Conservation (phyloP, 2,329 filamentous ascomycete species). For the Aspergillus vadensis region DNA sequence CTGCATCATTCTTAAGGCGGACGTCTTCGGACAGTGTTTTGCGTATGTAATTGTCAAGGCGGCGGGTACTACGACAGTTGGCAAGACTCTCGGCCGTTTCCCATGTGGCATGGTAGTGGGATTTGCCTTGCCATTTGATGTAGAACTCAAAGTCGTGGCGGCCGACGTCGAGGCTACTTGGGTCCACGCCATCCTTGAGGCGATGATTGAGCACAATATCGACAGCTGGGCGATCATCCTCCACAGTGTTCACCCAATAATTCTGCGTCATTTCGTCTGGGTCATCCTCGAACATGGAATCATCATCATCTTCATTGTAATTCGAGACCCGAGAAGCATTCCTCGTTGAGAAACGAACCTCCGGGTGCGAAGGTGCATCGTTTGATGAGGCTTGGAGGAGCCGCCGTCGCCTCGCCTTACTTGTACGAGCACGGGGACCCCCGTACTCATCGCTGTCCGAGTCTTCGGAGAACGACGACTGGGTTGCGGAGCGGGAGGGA, state of each 20-base stretch:
- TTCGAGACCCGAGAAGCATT: constrained; percentile 74
- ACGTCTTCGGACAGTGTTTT: constrained; percentile 80
- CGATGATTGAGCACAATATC: constrained; percentile 89
- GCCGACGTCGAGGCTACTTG: constrained; percentile 32
- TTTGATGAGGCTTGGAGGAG: constrained; percentile 66
- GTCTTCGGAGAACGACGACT: constrained; percentile 70
- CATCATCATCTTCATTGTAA: constrained; percentile 68
- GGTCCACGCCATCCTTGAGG: constrained; percentile 66
- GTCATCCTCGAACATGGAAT: constrained; percentile 58
- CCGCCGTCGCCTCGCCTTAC: constrained; percentile 75
- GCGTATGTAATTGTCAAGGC: constrained; percentile 92
- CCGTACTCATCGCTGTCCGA: constrained; percentile 72
- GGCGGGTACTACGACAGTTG: constrained; percentile 79
- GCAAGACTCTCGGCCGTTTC: constrained; percentile 75
- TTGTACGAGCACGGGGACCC: constrained; percentile 68
- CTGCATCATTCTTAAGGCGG: constrained; percentile 70
- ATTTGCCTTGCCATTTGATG: constrained; percentile 97
- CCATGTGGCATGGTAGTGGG: constrained; percentile 95
- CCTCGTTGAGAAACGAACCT: constrained; percentile 89
- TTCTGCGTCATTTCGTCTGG: constrained; percentile 65
- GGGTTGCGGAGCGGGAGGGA: constrained; percentile 50
- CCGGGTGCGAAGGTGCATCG: constrained; percentile 66
- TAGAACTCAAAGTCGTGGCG: constrained; percentile 80
- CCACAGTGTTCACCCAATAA: constrained; percentile 67
- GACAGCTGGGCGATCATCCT: constrained; percentile 81